These are phyloP conservation scores for Dictyophora rubrovolvata DNA, from an alignment of 768 basidiomycete species.

Conservation along the genomic window DNA sequence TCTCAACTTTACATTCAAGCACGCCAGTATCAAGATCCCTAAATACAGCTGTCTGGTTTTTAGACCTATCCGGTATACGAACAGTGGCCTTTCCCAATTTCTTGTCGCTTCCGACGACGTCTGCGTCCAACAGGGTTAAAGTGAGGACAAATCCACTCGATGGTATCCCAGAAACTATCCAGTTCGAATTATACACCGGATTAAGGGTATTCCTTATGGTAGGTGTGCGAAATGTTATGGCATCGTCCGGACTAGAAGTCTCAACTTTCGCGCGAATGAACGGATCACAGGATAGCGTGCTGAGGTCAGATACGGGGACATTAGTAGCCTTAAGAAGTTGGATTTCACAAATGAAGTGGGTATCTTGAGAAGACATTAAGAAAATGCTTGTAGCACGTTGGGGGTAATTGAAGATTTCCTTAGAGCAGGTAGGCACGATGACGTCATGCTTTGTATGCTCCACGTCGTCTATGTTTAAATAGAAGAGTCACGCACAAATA, in stretches of 20 bases:
- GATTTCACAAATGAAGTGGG: neutral
- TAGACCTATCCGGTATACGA: neutral
- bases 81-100: constrained; percentile 15
- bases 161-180: constrained; percentile 20
- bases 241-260: neutral
- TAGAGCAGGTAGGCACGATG: neutral
- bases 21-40: constrained; percentile 4
- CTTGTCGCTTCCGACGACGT: constrained; percentile 19
- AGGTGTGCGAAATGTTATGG: constrained; percentile 17
- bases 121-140: constrained; percentile 17
- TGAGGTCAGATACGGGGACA: constrained; percentile 12
- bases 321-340: neutral
- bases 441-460: neutral
- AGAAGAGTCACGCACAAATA: too few species aligned
- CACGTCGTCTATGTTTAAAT: too few species aligned
- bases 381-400: neutral
- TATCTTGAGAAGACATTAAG: neutral
- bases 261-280: constrained; percentile 17
- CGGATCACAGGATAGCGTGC: constrained; percentile 20
- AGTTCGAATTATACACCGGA: constrained; percentile 17
- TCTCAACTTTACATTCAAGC: constrained; percentile 23
- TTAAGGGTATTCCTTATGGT: constrained; percentile 17
- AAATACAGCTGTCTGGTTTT: neutral
- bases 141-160: constrained; percentile 16
- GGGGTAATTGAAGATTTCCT: neutral